Base-by-base conservation (phyloP, 2,329 filamentous ascomycete genomes). In the Talaromyces sp. region DNA sequence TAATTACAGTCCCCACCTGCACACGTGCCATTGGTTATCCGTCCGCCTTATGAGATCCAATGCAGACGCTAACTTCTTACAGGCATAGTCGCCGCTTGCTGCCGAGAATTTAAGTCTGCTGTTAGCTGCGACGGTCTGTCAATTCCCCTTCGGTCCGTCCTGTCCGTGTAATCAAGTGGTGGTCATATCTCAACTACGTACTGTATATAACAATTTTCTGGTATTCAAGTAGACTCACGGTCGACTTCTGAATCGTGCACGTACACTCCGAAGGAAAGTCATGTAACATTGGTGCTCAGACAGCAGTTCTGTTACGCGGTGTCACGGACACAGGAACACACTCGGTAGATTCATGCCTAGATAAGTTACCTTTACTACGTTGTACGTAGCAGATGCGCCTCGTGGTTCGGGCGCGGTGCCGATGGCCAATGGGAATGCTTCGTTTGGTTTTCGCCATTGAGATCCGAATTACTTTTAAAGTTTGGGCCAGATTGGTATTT, bases 21-120 rank as follows among this genome's bases (percentile, higher is more conserved):
- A 35, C 35, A 33, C 47, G 47, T 43, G 9, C 14, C 3, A 35
- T 45, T 41, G 33, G 45, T 33, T 52, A 24, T 54, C 47, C 33
- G 33, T 52, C 19, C 59, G 59, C 60, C 60, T 33, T 54, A 54
- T 54, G 60, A 31, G 45, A 37, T 41, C 33, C 33, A 31, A 33
- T 45, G 6, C 16, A 27, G 19, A 31, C 37, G 35, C 60, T 62
- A 62, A 22, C 47, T 54, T 54, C 14, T 52, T 62, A 41, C 22
- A 33, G 60, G 47, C 22, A 52, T 62, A 54, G 60, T 62, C 47
- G 43, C 60, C 60, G 60, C 45, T 39, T 27, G 35, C 37, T 59
- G 56, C 56, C 56, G 56, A 35, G 37, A 22, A 62, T 43, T 14
- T 43, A 41, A 37, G 16, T 3, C 16, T 35, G 27, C 6, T 54